These are phyloP conservation scores for Pulicaria dysenterica DNA, from an alignment of 129 eudicot genomes.

Conservation along the genomic window DNA sequence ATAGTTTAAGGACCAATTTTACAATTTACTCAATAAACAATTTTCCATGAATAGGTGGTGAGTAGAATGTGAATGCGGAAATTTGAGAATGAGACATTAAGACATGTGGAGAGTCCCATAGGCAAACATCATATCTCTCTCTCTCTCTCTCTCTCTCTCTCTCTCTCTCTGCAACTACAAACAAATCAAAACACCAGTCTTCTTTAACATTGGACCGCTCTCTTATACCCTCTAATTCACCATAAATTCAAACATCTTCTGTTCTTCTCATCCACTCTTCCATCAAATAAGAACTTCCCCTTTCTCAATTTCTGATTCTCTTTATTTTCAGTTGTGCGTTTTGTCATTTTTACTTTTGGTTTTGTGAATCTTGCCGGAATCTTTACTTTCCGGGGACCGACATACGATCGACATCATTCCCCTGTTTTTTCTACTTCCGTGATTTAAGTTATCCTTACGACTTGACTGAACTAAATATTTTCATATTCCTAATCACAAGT, in stretches of 20 bases:
- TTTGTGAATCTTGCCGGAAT: conserved; percentile 11
- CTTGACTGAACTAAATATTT: neutral
- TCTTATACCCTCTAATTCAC: conserved; percentile 8
- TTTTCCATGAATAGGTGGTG: conserved; percentile 2
- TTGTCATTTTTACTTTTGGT: neutral
- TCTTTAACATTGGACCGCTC: conserved; percentile 34
- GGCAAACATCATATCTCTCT: conserved; percentile 6
- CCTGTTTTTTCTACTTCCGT: conserved; percentile 23
- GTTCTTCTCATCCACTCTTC: conserved; percentile 23
- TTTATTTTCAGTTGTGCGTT: neutral
- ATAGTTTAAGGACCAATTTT: too few species aligned
- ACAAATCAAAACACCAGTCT: conserved; percentile 30
- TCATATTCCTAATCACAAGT: neutral
- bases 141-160: conserved; percentile 9
- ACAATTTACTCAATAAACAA: neutral
- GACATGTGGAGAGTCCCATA: conserved; percentile 34
- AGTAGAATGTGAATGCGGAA: conserved; percentile 25
- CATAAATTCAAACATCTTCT: conserved; percentile 30
- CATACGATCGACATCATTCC: neutral
- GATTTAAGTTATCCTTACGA: neutral
- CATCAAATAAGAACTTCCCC: too few species aligned
- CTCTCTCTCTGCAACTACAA: too few species aligned
- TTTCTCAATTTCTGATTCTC: neutral
- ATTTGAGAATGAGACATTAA: neutral
- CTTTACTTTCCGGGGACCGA: conserved; percentile 13